A percentile compares a stretch with the other conserved stretches of the same genome.
Conservation (phyloP, 257 asterid species). For the Echites panduratus region DNA sequence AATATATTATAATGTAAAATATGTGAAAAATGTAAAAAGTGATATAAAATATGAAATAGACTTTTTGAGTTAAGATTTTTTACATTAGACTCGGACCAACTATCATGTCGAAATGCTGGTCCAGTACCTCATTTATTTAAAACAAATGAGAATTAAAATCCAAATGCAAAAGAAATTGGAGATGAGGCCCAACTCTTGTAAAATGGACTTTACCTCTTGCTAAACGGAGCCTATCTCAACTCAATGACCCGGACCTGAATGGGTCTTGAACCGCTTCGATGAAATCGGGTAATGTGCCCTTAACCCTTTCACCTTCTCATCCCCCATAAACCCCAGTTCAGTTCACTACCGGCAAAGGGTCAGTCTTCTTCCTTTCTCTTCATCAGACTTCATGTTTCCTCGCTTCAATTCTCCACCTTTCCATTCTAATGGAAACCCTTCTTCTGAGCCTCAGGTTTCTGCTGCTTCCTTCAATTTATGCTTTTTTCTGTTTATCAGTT, state of each 20-base stretch:
- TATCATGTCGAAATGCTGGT: no score
- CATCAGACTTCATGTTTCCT: slow-evolving; percentile 10
- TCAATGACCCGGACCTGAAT: not conserved
- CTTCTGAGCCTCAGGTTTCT: not conserved
- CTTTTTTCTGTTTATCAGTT: not conserved
- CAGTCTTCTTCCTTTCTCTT: not conserved
- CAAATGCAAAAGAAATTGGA: no score
- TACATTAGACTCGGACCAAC: no score
- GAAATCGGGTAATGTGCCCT: not conserved
- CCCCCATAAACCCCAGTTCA: not conserved
- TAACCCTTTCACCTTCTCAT: not conserved
- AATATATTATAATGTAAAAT: no score
- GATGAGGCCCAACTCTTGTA: no score
- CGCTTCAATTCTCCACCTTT: slow-evolving; percentile 20
- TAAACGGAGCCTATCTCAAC: no score
- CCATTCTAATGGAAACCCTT: slow-evolving; percentile 21
- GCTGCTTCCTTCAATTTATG: not conserved
- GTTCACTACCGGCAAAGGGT: not conserved
- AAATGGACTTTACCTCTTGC: no score
- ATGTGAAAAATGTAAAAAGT: no score
- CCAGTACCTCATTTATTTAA: no score
- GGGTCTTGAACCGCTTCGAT: not conserved
- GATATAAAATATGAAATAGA: no score
- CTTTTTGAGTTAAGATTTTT: no score
- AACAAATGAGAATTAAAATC: no score